Conservation (phyloP, 768 basidiomycete genomes). For the Lactarius quietus region DNA sequence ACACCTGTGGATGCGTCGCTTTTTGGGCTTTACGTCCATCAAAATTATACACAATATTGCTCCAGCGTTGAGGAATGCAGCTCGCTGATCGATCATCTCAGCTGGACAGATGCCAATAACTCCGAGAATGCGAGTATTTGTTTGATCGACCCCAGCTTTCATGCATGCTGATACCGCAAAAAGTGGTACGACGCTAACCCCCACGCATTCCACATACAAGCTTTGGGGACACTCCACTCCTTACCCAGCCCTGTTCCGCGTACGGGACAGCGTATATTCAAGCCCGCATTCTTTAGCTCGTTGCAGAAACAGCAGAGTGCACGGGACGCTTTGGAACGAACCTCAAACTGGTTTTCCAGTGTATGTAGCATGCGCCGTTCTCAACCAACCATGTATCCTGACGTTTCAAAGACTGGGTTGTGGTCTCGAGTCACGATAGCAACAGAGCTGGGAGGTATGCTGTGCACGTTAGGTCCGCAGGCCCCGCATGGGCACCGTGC, state of each 20-base stretch:
- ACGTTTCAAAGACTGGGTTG: constrained; percentile 9
- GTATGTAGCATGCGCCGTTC: constrained; percentile 23
- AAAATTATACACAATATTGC: constrained; percentile 89
- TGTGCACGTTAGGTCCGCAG: constrained; percentile 9
- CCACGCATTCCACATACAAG: constrained; percentile 80
- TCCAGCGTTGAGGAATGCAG: constrained; percentile 70
- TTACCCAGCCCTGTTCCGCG: constrained; percentile 84
- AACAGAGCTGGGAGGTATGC: constrained; percentile 19
- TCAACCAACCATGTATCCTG: not conserved
- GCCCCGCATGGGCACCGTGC: constrained; percentile 17
- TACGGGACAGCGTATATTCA: constrained; percentile 76
- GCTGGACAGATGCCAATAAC: constrained; percentile 68
- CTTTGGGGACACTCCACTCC: constrained; percentile 80
- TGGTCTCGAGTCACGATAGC: constrained; percentile 16
- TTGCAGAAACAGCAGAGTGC: constrained; percentile 56
- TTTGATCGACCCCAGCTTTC: not conserved
- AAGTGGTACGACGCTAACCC: constrained; percentile 70
- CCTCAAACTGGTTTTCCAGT: constrained; percentile 52
- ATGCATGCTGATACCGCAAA: not conserved
- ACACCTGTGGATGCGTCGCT: constrained; percentile 90
- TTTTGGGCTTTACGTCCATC: constrained; percentile 87
- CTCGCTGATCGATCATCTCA: constrained; percentile 68
- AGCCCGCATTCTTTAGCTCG: constrained; percentile 80
- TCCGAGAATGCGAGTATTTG: constrained; percentile 45
- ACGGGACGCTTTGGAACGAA: constrained; percentile 54